Conservation (phyloP, 371 early-diverging fungal species). For the Massospora cicadina region DNA sequence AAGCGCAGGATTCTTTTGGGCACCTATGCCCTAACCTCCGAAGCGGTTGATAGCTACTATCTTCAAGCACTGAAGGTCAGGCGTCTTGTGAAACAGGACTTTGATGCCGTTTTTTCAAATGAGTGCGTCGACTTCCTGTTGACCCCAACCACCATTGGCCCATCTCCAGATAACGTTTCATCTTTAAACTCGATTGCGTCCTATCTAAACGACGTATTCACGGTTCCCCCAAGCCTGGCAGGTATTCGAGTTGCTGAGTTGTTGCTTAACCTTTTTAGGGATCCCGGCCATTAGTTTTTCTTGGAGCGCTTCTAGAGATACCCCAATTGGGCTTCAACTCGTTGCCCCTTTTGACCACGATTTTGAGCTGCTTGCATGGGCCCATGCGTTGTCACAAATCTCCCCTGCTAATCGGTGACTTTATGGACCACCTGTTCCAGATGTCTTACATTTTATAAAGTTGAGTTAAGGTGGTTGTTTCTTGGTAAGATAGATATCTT, state of each 20-base stretch:
- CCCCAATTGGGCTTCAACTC: conserved; percentile 1
- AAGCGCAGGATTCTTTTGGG: conserved; percentile 65
- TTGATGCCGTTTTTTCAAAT: conserved; percentile 43
- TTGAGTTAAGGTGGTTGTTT: too few species aligned
- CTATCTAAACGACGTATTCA: conserved; percentile 72
- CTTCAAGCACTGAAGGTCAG: conserved; percentile 64
- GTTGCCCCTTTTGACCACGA: neutral
- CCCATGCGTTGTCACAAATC: neutral
- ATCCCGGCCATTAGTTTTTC: neutral
- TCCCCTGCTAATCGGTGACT: neutral
- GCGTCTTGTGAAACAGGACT: conserved; percentile 56
- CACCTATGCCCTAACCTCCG: conserved; percentile 55
- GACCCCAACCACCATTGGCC: neutral
- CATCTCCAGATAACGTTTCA: conserved; percentile 21
- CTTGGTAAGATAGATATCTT: too few species aligned
- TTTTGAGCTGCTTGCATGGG: neutral
- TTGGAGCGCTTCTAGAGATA: neutral
- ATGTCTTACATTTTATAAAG: too few species aligned
- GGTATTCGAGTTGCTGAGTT: conserved; percentile 20
- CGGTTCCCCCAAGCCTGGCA: conserved; percentile 69
- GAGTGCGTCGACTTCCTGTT: neutral
- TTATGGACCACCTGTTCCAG: too few species aligned
- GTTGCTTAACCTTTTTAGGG: neutral
- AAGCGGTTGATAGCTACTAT: conserved; percentile 44
- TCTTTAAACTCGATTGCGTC: conserved; percentile 14